Evolutionary conservation across 768 basidiomycete genomes (phyloP).

Genomic region (Termitomyces sp.): DNA sequence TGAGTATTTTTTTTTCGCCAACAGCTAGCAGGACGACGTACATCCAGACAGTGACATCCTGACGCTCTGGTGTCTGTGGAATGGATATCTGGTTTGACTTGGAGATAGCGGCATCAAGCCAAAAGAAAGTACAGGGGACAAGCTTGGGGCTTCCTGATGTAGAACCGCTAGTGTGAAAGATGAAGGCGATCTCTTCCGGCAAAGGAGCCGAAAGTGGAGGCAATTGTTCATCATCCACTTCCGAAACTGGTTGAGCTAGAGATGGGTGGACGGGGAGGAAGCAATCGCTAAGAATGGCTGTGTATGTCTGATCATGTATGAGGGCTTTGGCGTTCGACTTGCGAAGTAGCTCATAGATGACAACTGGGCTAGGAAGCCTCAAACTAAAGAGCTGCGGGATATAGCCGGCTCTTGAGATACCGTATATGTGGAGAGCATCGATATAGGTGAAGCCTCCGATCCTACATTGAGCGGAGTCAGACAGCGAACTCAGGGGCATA

Average conservation of each 20-base stretch:
- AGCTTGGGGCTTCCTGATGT: slow-evolving; percentile 66
- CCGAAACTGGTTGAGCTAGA: slow-evolving; percentile 23
- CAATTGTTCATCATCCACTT: slow-evolving; percentile 27
- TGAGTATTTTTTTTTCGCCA: slow-evolving; percentile 1
- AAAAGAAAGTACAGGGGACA: slow-evolving; percentile 52
- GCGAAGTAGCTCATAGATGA: slow-evolving; percentile 57
- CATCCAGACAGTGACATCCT: slow-evolving; percentile 58
- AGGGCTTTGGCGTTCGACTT: slow-evolving; percentile 54
- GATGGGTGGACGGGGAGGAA: slow-evolving; percentile 39
- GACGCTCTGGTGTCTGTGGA: slow-evolving; percentile 36
- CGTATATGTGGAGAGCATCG: slow-evolving; percentile 62
- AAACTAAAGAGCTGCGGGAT: slow-evolving; percentile 64
- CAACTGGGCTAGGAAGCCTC: slow-evolving; percentile 53
- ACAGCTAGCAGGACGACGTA: slow-evolving; percentile 28
- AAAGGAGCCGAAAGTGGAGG: slow-evolving; percentile 31
- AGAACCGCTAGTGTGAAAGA: slow-evolving; percentile 68
- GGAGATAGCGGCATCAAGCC: slow-evolving; percentile 44
- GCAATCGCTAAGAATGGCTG: slow-evolving; percentile 28
- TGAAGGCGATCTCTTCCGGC: slow-evolving; percentile 35
- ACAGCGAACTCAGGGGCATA: not conserved
- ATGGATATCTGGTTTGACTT: slow-evolving; percentile 43
- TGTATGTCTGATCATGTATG: slow-evolving; percentile 49
- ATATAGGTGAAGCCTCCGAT: slow-evolving; percentile 57
- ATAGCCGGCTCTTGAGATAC: slow-evolving; percentile 62
- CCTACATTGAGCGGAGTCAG: slow-evolving; percentile 34